A percentile compares a stretch with the other conserved stretches of the same genome.
Evolutionary conservation across 2,329 filamentous ascomycete species (phyloP).

Genomic region (Blastomyces emzantsi): DNA sequence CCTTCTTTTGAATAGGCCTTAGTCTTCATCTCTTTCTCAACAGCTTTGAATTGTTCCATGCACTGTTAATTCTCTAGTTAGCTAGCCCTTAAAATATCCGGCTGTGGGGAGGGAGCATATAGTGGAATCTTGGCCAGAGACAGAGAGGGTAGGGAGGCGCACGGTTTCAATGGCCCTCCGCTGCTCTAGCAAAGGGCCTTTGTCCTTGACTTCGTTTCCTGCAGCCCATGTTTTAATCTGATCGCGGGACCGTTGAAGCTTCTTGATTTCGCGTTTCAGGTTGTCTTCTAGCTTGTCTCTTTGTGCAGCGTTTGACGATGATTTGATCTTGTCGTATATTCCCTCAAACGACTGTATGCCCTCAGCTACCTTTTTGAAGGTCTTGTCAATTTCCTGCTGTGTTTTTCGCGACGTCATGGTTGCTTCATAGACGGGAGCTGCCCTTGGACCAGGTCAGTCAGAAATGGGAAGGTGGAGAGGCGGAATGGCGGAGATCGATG

Average conservation of each 20-base stretch:
- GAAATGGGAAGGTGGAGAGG: not conserved
- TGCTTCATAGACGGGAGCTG: slow-evolving; percentile 16
- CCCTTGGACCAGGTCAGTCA: slow-evolving; percentile 3
- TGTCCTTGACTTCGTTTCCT: slow-evolving; percentile 99
- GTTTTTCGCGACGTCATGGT: slow-evolving; percentile 92
- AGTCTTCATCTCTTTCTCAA: slow-evolving; percentile 99
- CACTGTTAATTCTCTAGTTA: slow-evolving; percentile 27
- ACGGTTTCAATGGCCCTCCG: slow-evolving; percentile 97
- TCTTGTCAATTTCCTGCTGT: slow-evolving; percentile 97
- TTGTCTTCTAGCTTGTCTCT: slow-evolving; percentile 98
- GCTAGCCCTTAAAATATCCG: slow-evolving; percentile 9
- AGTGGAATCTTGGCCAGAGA: not conserved
- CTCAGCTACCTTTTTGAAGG: slow-evolving; percentile 97
- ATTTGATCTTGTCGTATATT: slow-evolving; percentile 97
- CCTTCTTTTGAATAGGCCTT: slow-evolving; percentile 99
- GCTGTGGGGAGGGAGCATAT: slow-evolving; percentile 2
- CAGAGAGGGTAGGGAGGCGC: slow-evolving; percentile 9
- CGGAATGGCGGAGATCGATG: not conserved
- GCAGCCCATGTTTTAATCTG: slow-evolving; percentile 99
- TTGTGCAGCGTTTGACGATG: slow-evolving; percentile 84
- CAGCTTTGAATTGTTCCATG: slow-evolving; percentile 99
- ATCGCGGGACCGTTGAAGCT: slow-evolving; percentile 91
- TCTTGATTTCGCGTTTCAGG: slow-evolving; percentile 99
- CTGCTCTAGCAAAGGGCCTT: slow-evolving; percentile 87
- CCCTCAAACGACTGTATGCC: slow-evolving; percentile 84